Percentiles rank a stretch among this genome's conserved stretches.
Conservation (phyloP, 768 basidiomycete species). For the Xerocomus spinulosus region DNA sequence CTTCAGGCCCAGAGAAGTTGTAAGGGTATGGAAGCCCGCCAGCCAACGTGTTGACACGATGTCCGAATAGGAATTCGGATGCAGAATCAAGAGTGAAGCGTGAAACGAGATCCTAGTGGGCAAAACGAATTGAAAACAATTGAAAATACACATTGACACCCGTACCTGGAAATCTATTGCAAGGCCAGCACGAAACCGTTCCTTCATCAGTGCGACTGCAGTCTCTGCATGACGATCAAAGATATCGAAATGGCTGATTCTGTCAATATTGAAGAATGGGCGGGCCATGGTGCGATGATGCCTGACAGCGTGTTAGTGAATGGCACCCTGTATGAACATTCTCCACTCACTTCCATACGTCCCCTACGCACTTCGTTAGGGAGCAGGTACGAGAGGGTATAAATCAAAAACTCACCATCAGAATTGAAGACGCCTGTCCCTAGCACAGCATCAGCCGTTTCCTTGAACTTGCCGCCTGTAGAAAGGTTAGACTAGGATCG, state of each 20-base stretch:
- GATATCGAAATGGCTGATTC: constrained; percentile 58
- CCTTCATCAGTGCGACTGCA: constrained; percentile 42
- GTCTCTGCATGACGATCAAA: constrained; percentile 52
- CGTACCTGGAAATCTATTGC: constrained; percentile 58
- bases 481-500: neutral
- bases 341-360: constrained; percentile 59
- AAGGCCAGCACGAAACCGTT: constrained; percentile 41
- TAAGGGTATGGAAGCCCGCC: constrained; percentile 37
- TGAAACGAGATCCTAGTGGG: constrained; percentile 37
- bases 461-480: constrained; percentile 32
- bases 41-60: constrained; percentile 37
- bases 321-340: neutral
- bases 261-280: constrained; percentile 63
- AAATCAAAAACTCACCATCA: constrained; percentile 33
- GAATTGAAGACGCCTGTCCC: constrained; percentile 57
- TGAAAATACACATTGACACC: neutral
- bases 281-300: constrained; percentile 66
- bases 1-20: constrained; percentile 10
- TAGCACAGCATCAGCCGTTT: constrained; percentile 32
- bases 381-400: neutral
- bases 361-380: constrained; percentile 37
- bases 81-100: constrained; percentile 53
- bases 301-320: constrained; percentile 25
- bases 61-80: constrained; percentile 49
- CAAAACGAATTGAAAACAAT: neutral